Evolutionary conservation across 2,329 filamentous ascomycete genomes (phyloP).

Genomic region (Magnaporthiopsis incrustans): DNA sequence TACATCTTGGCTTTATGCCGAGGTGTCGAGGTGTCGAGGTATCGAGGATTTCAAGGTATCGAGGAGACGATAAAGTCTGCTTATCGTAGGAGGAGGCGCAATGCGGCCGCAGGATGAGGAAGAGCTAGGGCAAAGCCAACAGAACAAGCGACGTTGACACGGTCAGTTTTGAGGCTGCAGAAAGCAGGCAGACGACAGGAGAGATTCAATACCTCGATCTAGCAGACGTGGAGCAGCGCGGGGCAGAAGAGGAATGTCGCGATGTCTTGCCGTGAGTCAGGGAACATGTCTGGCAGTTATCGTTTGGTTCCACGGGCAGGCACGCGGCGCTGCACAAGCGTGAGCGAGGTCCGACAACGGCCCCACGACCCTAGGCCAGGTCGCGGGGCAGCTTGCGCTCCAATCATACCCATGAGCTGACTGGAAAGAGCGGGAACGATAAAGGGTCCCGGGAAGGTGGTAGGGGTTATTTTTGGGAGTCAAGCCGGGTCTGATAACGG

Average conservation of each 20-base stretch:
- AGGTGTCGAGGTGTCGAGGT: background rate
- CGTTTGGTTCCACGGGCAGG: background rate
- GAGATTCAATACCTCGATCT: background rate
- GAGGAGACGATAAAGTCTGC: background rate
- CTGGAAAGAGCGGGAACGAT: background rate
- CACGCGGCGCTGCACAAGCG: background rate
- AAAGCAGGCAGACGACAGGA: background rate
- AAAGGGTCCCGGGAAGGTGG: no score
- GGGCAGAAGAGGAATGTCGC: background rate
- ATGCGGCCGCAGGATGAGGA: no score
- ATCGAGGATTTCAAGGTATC: no score
- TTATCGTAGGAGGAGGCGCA: background rate
- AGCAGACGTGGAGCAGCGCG: background rate
- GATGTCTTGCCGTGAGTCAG: background rate
- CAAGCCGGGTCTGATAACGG: background rate
- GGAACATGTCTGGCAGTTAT: background rate
- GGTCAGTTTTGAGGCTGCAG: no score
- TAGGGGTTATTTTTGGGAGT: background rate
- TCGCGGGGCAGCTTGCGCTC: background rate
- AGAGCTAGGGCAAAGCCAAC: background rate
- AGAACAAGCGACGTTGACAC: background rate
- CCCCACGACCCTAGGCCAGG: background rate
- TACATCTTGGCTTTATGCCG: background rate
- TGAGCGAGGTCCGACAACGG: background rate
- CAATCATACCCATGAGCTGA: background rate